Percentiles rank a stretch among this genome's conserved stretches.
Evolutionary conservation across 2,329 filamentous ascomycete species (phyloP).

Genomic region (Fusarium avenaceum): DNA sequence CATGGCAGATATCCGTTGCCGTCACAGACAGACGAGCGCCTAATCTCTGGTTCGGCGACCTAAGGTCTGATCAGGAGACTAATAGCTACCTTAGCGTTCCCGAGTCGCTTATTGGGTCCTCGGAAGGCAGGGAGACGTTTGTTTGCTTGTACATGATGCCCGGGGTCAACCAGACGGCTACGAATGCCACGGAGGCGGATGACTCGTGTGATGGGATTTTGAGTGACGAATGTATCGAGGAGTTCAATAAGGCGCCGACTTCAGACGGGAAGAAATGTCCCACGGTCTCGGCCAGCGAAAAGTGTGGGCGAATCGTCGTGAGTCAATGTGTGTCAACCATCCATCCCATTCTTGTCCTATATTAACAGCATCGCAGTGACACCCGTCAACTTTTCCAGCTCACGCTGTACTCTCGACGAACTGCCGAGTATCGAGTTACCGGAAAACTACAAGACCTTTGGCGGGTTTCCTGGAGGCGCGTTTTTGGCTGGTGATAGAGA

Average conservation of each 20-base stretch:
- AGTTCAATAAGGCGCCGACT: neutral
- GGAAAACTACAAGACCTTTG: neutral
- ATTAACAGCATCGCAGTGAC: neutral
- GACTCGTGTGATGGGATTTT: neutral
- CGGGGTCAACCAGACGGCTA: neutral
- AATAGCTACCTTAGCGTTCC: neutral
- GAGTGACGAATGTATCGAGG: neutral
- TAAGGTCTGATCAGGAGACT: neutral
- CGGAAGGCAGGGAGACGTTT: neutral
- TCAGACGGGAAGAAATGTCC: neutral
- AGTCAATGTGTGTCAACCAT: neutral
- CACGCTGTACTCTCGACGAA: neutral
- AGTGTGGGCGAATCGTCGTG: neutral
- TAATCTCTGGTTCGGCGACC: neutral
- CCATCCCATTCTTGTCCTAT: rapidly evolving
- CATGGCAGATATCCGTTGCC: neutral
- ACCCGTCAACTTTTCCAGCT: neutral
- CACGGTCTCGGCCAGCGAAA: neutral
- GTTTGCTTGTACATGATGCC: neutral
- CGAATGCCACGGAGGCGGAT: neutral
- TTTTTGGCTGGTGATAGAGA: neutral
- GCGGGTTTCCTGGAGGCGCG: neutral
- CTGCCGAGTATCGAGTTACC: neutral
- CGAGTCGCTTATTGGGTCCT: neutral
- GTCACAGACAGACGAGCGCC: neutral